Conservation (phyloP, 2,329 filamentous ascomycete species). For the Ampelomyces quisqualis region DNA sequence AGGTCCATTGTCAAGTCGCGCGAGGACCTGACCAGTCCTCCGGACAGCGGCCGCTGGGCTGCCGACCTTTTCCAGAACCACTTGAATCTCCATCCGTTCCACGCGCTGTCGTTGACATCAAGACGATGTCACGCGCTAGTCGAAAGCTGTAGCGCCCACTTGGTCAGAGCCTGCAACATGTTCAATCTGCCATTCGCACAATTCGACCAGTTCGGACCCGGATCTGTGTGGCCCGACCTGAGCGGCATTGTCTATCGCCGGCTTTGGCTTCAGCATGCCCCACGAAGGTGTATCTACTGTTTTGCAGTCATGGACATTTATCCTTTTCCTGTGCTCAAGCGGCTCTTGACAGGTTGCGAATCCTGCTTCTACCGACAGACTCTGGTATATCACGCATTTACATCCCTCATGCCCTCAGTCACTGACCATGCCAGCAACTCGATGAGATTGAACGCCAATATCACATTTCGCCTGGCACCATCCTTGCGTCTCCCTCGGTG, state of each 20-base stretch:
- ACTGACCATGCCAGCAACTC: constrained; percentile 19
- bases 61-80: constrained; percentile 31
- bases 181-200: constrained; percentile 35
- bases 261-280: constrained; percentile 35
- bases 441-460: constrained; percentile 33
- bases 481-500: constrained; percentile 17
- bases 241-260: constrained; percentile 32
- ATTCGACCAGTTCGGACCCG: constrained; percentile 19
- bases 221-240: constrained; percentile 28
- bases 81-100: constrained; percentile 29
- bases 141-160: constrained; percentile 30
- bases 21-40: constrained; percentile 22
- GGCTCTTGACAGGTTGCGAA: constrained; percentile 24
- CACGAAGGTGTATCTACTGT: constrained; percentile 33
- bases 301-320: constrained; percentile 24
- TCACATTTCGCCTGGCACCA: constrained; percentile 23
- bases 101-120: constrained; percentile 30
- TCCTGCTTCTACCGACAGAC: constrained; percentile 36
- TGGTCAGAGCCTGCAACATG: constrained; percentile 29
- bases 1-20: constrained; percentile 22
- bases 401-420: neutral
- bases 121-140: constrained; percentile 20
- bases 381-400: constrained; percentile 15
- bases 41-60: constrained; percentile 30
- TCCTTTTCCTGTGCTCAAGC: constrained; percentile 21